phyloP scores from a whole-genome alignment of 2,329 filamentous ascomycete species.

The Exserohilum rostratum region DNA sequence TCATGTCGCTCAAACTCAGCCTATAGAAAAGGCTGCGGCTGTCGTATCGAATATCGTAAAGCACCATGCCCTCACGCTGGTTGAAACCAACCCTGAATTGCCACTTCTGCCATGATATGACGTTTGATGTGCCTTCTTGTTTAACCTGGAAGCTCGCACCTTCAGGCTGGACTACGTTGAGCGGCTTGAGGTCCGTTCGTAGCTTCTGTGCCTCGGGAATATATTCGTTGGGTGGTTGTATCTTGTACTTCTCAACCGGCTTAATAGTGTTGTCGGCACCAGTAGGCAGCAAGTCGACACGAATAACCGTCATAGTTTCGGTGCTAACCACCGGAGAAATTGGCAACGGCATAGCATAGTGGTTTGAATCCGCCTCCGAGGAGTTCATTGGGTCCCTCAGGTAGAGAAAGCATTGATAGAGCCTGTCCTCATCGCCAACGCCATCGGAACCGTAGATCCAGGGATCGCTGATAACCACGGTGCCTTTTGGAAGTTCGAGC shows the following conservation, averaged over 20 bases:
- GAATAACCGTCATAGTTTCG: conserved; percentile 66
- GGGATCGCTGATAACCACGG: conserved; percentile 63
- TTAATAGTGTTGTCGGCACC: conserved; percentile 66
- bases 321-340: conserved; percentile 71
- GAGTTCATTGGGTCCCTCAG: conserved; percentile 67
- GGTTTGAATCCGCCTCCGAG: conserved; percentile 67
- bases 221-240: conserved; percentile 68
- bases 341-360: conserved; percentile 71
- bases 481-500: conserved; percentile 62
- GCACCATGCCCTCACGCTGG: conserved; percentile 70
- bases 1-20: conserved; percentile 71
- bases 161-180: conserved; percentile 69
- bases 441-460: conserved; percentile 72
- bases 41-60: conserved; percentile 70
- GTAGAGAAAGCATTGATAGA: conserved; percentile 71
- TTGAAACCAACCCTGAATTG: conserved; percentile 72
- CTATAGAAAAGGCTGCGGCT: conserved; percentile 70
- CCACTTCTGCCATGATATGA: conserved; percentile 73
- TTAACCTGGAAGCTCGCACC: conserved; percentile 66
- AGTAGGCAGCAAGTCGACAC: conserved; percentile 73
- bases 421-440: conserved; percentile 54
- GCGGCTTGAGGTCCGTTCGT: conserved; percentile 66
- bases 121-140: conserved; percentile 59
- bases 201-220: conserved; percentile 67
- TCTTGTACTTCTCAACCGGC: conserved; percentile 62